Evolutionary conservation across 768 basidiomycete species (phyloP), one percentile per base, ranked within the genome.

Genomic region (Postia placenta): DNA sequence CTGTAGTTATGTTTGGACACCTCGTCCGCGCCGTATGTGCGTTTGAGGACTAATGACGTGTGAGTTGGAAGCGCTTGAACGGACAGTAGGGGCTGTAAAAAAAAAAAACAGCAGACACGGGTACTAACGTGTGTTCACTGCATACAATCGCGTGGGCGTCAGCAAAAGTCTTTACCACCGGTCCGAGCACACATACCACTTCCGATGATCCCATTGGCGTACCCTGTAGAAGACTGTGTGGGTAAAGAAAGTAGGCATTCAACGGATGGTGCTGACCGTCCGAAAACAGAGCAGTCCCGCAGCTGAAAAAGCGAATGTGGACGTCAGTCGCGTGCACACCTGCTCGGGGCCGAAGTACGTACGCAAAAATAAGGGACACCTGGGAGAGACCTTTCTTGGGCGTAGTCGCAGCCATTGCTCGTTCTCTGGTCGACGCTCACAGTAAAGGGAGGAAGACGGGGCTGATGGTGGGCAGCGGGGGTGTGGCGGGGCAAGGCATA

Each of bases 341-440:
- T 19, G 6, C 37, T 27, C 6, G 5, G 24, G 39, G 5, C 7
- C 3, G 37, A 11, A 40, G n/a, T 15, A 74, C 83, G 44, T 56
- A 89, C 88, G 88, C 88, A 62, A 92, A 92, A 60, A 92, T 87
- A 62, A 92, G 80, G 45, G 87, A 87, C 52, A 92, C 81, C 53
- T 80, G 76, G 56, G 66, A 68, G 12, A 78, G 62, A 42, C 55
- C 36, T 30, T 47, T 47, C n/a, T 25, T 17, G 36, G 35, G 7
- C 30, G 7, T 33, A 15, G 9, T 33, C 7, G 7, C 33, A 5
- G 46, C 37, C 46, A 47, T 39, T 47, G 12, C 19, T 26, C 19
- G 25, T 45, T 19, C 45, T 35, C 45, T 14, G 22, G 45, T 45
- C 45, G 45, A 45, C 45, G 30, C 45, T 45, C 45, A 19, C 45